A percentile compares a stretch with the other conserved stretches of the same genome.
Evolutionary conservation across 225 moss, liverwort and hornwort species (phyloP).

Genomic region (Bryoerythrophyllum caledonicum): DNA sequence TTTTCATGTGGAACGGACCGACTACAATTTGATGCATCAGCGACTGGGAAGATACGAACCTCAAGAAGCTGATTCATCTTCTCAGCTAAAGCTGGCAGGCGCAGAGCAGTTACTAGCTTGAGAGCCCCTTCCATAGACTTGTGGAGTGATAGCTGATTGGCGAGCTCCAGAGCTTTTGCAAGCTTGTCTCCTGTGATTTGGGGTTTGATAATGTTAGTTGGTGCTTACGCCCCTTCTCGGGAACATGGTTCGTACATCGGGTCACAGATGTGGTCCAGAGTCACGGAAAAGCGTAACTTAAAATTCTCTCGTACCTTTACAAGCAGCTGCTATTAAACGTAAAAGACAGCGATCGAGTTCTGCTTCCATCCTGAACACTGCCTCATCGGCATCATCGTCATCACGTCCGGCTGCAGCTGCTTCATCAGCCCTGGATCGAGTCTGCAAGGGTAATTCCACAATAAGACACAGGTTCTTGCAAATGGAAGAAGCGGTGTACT

Average conservation of each 20-base stretch:
- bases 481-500: neutral
- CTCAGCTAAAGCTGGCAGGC: slow-evolving; percentile 83
- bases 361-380: slow-evolving; percentile 72
- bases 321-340: slow-evolving; percentile 86
- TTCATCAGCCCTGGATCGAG: slow-evolving; percentile 63
- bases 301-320: slow-evolving; percentile 58
- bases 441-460: slow-evolving; percentile 40
- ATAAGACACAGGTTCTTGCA: neutral
- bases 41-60: slow-evolving; percentile 30
- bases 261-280: neutral
- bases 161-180: slow-evolving; percentile 86
- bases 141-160: slow-evolving; percentile 75
- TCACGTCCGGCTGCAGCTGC: slow-evolving; percentile 66
- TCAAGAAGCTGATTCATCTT: slow-evolving; percentile 77
- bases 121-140: slow-evolving; percentile 95
- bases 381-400: slow-evolving; percentile 69
- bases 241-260: neutral
- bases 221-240: neutral
- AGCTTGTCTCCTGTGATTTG: slow-evolving; percentile 74
- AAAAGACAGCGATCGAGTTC: slow-evolving; percentile 89
- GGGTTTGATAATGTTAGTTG: neutral
- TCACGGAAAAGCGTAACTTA: neutral
- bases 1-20: neutral
- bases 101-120: slow-evolving; percentile 84
- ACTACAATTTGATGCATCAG: neutral